These are phyloP conservation scores for Saitozyma sp. DNA, from an alignment of 768 basidiomycete genomes.

Conservation along the genomic window DNA sequence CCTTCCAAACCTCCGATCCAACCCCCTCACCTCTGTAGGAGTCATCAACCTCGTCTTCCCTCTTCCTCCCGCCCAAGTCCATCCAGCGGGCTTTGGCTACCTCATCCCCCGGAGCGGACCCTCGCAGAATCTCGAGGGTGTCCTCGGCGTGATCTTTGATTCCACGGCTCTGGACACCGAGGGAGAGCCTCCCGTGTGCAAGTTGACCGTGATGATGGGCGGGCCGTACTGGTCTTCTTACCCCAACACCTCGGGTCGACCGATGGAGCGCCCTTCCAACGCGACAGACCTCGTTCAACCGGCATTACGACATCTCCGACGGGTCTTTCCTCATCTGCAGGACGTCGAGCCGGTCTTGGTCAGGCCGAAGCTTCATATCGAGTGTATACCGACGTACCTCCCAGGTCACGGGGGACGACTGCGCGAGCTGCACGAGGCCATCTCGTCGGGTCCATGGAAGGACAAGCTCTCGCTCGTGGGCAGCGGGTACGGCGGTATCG, in stretches of 20 bases:
- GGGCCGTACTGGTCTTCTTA: conserved; percentile 64
- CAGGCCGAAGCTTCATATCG: conserved; percentile 54
- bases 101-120: conserved; percentile 69
- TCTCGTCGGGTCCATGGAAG: conserved; percentile 56
- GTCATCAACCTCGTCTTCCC: conserved; percentile 86
- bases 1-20: conserved; percentile 66
- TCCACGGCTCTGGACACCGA: conserved; percentile 60
- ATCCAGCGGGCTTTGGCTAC: conserved; percentile 90
- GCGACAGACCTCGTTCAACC: conserved; percentile 16
- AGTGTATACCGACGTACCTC: conserved; percentile 76
- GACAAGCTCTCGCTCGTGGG: conserved; percentile 67
- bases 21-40: conserved; percentile 75
- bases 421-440: conserved; percentile 59
- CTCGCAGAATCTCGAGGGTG: conserved; percentile 41
- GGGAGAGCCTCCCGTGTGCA: conserved; percentile 58
- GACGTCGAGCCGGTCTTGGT: conserved; percentile 36
- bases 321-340: conserved; percentile 39
- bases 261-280: conserved; percentile 19
- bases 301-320: conserved; percentile 31
- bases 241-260: conserved; percentile 5
- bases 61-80: conserved; percentile 58
- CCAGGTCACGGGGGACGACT: conserved; percentile 74
- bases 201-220: conserved; percentile 87
- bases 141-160: conserved; percentile 86
- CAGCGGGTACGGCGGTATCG: conserved; percentile 83